A percentile compares a stretch with the other conserved stretches of the same genome.
phyloP scores from a whole-genome alignment of 2,329 filamentous ascomycete species.

The Sarocladium strictum region DNA sequence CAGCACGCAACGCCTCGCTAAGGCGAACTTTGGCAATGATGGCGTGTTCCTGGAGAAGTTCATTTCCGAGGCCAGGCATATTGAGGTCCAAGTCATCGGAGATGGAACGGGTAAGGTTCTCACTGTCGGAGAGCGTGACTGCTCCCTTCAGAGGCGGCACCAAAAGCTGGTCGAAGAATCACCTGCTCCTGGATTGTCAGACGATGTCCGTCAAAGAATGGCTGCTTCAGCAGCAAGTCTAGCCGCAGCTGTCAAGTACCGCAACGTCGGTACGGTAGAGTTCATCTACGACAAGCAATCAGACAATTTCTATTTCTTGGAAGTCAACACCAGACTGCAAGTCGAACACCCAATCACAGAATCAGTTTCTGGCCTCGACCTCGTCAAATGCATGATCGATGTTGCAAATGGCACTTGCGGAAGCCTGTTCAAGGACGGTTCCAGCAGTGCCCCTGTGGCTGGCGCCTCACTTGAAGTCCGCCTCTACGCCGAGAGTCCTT shows the following conservation, averaged over 20 bases:
- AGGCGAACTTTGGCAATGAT: slow-evolving; percentile 34
- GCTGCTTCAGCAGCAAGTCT: slow-evolving; percentile 28
- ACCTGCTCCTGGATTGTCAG: slow-evolving; percentile 28
- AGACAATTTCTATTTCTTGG: slow-evolving; percentile 32
- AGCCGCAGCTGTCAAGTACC: slow-evolving; percentile 30
- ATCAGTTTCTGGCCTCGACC: slow-evolving; percentile 67
- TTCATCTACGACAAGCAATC: slow-evolving; percentile 27
- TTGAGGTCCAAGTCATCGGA: slow-evolving; percentile 46
- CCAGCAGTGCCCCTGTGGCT: not conserved
- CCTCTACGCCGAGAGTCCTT: slow-evolving; percentile 45
- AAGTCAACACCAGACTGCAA: slow-evolving; percentile 37
- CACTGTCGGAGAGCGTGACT: slow-evolving; percentile 40
- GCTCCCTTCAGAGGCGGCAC: slow-evolving; percentile 43
- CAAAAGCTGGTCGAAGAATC: slow-evolving; percentile 48
- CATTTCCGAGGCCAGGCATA: slow-evolving; percentile 34
- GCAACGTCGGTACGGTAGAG: slow-evolving; percentile 37
- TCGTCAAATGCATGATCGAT: slow-evolving; percentile 50
- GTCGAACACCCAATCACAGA: slow-evolving; percentile 54
- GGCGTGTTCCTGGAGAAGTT: slow-evolving; percentile 37
- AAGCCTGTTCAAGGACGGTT: slow-evolving; percentile 14
- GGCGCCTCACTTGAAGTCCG: slow-evolving; percentile 33
- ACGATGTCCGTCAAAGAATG: slow-evolving; percentile 26
- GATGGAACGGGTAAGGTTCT: slow-evolving; percentile 35
- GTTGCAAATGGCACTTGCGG: slow-evolving; percentile 19
- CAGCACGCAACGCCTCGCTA: slow-evolving; percentile 30